Evolutionary conservation across 768 basidiomycete genomes (phyloP).

Genomic region (Lactarius quietus): DNA sequence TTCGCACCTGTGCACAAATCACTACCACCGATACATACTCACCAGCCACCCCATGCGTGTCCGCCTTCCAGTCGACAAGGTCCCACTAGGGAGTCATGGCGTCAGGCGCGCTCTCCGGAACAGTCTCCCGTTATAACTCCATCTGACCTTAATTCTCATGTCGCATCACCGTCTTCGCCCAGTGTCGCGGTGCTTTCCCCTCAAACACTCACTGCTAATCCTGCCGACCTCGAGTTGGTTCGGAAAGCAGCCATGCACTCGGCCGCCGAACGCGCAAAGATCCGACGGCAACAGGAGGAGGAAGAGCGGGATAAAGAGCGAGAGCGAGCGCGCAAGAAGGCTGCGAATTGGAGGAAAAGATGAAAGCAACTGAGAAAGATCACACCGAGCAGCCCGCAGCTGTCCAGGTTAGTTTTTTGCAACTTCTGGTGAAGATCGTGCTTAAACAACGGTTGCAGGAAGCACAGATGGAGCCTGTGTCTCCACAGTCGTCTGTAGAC

Average conservation of each 20-base stretch:
- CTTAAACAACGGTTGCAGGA: slow-evolving; percentile 8
- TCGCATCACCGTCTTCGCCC: slow-evolving; percentile 23
- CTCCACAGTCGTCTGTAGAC: neutral
- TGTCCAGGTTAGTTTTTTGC: slow-evolving; percentile 8
- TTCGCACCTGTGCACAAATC: slow-evolving; percentile 9
- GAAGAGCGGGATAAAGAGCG: slow-evolving; percentile 74
- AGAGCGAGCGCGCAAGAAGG: slow-evolving; percentile 79
- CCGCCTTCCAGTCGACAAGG: slow-evolving; percentile 17
- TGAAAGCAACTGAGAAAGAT: slow-evolving; percentile 38
- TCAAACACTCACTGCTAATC: slow-evolving; percentile 22
- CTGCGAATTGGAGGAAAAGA: slow-evolving; percentile 69
- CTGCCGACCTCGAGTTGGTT: slow-evolving; percentile 51
- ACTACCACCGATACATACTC: slow-evolving; percentile 18
- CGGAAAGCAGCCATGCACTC: slow-evolving; percentile 77
- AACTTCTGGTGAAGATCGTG: neutral
- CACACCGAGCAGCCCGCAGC: neutral
- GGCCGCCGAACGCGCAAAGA: slow-evolving; percentile 79
- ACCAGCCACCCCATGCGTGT: slow-evolving; percentile 12
- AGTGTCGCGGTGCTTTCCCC: slow-evolving; percentile 23
- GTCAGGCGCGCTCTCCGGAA: slow-evolving; percentile 20
- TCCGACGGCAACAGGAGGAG: slow-evolving; percentile 78
- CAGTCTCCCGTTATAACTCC: slow-evolving; percentile 18
- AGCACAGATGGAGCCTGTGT: neutral
- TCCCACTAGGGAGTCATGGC: slow-evolving; percentile 23
- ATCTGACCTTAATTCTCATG: slow-evolving; percentile 9